Base-by-base conservation (phyloP, 176 grass and related monocot genomes). In the Aegilops umbellulata region DNA sequence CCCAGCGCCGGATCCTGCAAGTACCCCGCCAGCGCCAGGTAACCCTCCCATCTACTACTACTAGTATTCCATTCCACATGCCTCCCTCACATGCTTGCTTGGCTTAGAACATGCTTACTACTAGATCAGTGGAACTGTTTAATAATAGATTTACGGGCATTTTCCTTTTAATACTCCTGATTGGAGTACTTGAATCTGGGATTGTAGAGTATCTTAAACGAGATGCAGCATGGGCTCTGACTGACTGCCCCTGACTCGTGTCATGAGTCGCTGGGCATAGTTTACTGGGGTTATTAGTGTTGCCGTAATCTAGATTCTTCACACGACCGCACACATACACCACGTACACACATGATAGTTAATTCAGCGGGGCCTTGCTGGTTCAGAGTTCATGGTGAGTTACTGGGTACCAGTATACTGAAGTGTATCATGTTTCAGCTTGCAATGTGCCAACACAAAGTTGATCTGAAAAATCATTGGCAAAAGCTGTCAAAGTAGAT, bases 1-100 rank as follows among this genome's bases (percentile, higher is more conserved):
- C 94, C 94, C 64, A 94, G 94, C 85, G 34, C 39, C 69, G 85
- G 76, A 31, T 26, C 26, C 85, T 91, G 89, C 85, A 91, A 77
- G 82, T 91, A 84, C 85, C 61, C 81, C 1, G 72, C 89, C 27
- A 44, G 61, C 0, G 29, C 89, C 0, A 81, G 89, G 89, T 91
- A 49, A 46, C 38, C 38, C 46, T 7, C 49, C 49, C 47, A 51
- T 51, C 47, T 51, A 4, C 44, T 4, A 42, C 10, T 42, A 42
- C 39, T 41, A 3, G 41, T 42, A 42, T 3, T 46, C 1, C n/a
- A n/a, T n/a, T n/a, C 16, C 49, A 53, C 49, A 57, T 57, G 51
- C 19, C 19, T 19, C 6, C 51, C 1, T 15, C n/a, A 20, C 20
- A 25, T 24, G 53, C 22, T 58, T 58, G 53, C 2, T 58, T 58